phyloP scores from a whole-genome alignment of 2,329 filamentous ascomycete genomes.

The Trichoderma gracile region DNA sequence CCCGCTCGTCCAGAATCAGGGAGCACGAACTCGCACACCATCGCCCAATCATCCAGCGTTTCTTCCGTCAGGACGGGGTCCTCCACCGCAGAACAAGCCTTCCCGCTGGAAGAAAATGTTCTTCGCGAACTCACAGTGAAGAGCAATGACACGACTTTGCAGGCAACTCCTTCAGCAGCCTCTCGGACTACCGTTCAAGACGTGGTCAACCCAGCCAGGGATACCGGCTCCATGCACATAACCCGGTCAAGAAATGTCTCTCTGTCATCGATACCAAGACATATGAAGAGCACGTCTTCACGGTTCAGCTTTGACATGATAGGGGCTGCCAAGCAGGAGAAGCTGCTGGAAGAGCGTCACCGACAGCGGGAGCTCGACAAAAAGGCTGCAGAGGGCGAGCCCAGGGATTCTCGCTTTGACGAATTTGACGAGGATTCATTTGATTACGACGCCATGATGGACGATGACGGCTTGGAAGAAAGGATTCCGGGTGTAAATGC shows the following conservation, averaged over 20 bases:
- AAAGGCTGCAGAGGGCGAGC: conserved; percentile 44
- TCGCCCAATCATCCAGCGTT: conserved; percentile 34
- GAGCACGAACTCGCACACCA: conserved; percentile 33
- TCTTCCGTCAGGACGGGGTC: conserved; percentile 31
- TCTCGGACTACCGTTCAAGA: conserved; percentile 32
- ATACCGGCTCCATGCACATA: conserved; percentile 34
- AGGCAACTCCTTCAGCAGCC: conserved; percentile 26
- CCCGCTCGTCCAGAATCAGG: conserved; percentile 32
- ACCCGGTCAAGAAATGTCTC: conserved; percentile 56
- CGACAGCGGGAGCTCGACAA: conserved; percentile 66
- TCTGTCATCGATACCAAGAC: conserved; percentile 56
- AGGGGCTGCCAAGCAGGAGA: conserved; percentile 66
- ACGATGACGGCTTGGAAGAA: conserved; percentile 66
- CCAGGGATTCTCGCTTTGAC: conserved; percentile 57
- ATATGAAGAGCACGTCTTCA: conserved; percentile 76
- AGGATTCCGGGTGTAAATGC: conserved; percentile 61
- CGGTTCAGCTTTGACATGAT: conserved; percentile 82
- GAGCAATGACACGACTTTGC: conserved; percentile 34
- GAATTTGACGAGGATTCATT: conserved; percentile 63
- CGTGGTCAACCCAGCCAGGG: conserved; percentile 28
- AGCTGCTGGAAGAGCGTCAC: conserved; percentile 71
- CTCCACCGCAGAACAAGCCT: conserved; percentile 20
- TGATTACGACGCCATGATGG: conserved; percentile 65
- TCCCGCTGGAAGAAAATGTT: conserved; percentile 23
- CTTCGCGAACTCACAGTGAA: conserved; percentile 45